A percentile compares a stretch with the other conserved stretches of the same genome.
Conservation (phyloP, 805 yeast genomes). For the Pichia scutulata region DNA sequence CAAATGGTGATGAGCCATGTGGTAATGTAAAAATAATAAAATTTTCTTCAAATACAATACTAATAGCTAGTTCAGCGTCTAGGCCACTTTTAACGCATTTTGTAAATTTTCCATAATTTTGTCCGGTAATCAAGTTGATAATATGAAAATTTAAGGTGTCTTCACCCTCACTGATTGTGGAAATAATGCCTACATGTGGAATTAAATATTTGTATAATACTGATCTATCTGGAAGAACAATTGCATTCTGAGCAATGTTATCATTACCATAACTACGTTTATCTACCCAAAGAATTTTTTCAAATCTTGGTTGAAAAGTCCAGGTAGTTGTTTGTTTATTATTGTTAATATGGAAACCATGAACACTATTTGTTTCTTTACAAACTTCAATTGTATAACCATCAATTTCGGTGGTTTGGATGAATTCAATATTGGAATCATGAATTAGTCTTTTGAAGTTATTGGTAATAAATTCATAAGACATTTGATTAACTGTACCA, state of each 20-base stretch:
- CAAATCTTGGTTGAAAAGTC: conserved; percentile 18
- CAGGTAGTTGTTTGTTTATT: conserved; percentile 14
- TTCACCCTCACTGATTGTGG: neutral
- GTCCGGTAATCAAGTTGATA: conserved; percentile 66
- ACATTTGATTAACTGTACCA: neutral
- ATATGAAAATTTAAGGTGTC: conserved; percentile 38
- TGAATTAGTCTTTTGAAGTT: conserved; percentile 8
- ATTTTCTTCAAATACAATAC: conserved; percentile 67
- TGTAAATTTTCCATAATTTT: conserved; percentile 35
- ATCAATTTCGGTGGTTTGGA: conserved; percentile 11
- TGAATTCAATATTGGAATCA: conserved; percentile 5
- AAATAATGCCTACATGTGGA: conserved; percentile 49
- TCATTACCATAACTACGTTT: conserved; percentile 33
- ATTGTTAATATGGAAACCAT: conserved; percentile 11
- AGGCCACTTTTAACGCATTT: conserved; percentile 8
- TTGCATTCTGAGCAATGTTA: conserved; percentile 53
- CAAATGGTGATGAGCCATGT: conserved; percentile 35
- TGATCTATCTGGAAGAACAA: conserved; percentile 57
- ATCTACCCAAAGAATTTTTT: conserved; percentile 34
- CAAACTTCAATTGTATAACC: conserved; percentile 12
- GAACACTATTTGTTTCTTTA: conserved; percentile 4
- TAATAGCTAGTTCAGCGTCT: conserved; percentile 24
- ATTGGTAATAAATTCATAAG: neutral
- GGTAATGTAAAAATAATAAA: conserved; percentile 70
- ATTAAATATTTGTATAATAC: conserved; percentile 79